Percentiles rank a stretch among this genome's conserved stretches.
Evolutionary conservation across 2,329 filamentous ascomycete genomes (phyloP).

Genomic region (Clonostachys rosea): DNA sequence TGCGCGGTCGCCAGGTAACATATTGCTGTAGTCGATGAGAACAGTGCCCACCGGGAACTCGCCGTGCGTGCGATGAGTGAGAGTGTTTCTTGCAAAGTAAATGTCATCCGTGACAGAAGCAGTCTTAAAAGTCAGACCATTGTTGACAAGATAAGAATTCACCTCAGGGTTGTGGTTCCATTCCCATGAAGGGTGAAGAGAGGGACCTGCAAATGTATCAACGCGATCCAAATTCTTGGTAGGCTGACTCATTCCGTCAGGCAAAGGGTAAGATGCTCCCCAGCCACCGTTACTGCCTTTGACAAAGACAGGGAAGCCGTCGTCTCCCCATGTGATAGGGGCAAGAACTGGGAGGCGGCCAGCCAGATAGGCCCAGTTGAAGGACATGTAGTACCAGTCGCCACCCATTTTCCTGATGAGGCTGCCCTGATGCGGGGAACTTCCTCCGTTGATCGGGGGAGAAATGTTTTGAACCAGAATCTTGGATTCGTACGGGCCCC

Average conservation of each 20-base stretch:
- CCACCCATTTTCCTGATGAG: slow-evolving; percentile 45
- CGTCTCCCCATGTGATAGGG: slow-evolving; percentile 43
- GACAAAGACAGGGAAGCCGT: slow-evolving; percentile 44
- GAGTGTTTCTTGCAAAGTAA: slow-evolving; percentile 38
- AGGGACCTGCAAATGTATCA: slow-evolving; percentile 36
- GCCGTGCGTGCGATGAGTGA: slow-evolving; percentile 40
- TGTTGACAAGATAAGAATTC: slow-evolving; percentile 32
- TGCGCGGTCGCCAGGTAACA: slow-evolving; percentile 45
- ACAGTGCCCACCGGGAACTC: slow-evolving; percentile 42
- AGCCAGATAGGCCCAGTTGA: slow-evolving; percentile 48
- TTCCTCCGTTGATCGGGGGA: slow-evolving; percentile 36
- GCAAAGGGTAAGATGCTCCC: slow-evolving; percentile 36
- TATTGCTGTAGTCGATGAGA: slow-evolving; percentile 37
- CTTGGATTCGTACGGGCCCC: slow-evolving; percentile 45
- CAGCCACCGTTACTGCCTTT: slow-evolving; percentile 37
- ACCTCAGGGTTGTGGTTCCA: slow-evolving; percentile 60
- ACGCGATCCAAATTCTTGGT: slow-evolving; percentile 23
- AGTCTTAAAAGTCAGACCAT: slow-evolving; percentile 40
- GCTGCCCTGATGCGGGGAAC: slow-evolving; percentile 49
- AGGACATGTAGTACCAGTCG: slow-evolving; percentile 56
- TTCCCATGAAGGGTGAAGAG: slow-evolving; percentile 44
- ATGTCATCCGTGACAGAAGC: slow-evolving; percentile 48
- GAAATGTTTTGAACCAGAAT: slow-evolving; percentile 31
- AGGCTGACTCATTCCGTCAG: slow-evolving; percentile 11
- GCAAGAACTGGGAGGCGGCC: slow-evolving; percentile 54